Evolutionary conservation across 108 stramenopile genomes (phyloP), one percentile per base, ranked within the genome.

Genomic region (Cyclotella baltica): DNA sequence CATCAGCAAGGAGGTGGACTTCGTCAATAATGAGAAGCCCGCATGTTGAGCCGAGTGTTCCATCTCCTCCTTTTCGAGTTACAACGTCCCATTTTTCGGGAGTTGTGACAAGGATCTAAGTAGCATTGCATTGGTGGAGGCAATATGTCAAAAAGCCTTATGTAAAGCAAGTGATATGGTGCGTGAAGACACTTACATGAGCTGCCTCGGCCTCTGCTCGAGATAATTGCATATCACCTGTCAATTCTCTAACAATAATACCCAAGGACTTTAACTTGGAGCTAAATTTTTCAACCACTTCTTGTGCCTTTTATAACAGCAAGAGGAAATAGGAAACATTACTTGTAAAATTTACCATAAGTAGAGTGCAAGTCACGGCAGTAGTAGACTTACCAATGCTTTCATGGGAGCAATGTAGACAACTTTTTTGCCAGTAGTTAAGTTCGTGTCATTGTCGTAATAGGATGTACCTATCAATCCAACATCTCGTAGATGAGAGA

Each of bases 381-480:
- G 16, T 2, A 33, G 0, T 62, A 18, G 2, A 34, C 59, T 13
- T 20, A 62, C 59, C 74, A 99, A 90, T 3, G 99, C 99, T 77
- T 99, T 99, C 98, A 99, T 98, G 1, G 99, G 99, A 0, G 99
- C 99, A 57, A 99, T 96, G 77, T 99, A 99, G 19, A 99, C 94
- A 55, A 96, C 96, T 62, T 94, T 93, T 55, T 73, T 63, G 11
- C 91, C 96, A 8, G 89, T 83, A 18, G 84, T 87, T 34, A 89
- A 23, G 0, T 80, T 62, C 1, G 82, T 83, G 50, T 81, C 59
- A 46, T 81, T 57, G 8, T 70, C 75, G 63, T 79, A 72, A 43
- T 52, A 56, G 2, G 46, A 43, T 20, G 59, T 11, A 61, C 71
- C 62, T 28, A 94, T 83, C 48, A 93, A 61, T 35, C 92, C 93